Evolutionary conservation across 106 monocot species (phyloP), one percentile per base, ranked within the genome.

Genomic region (Phalaenopsis aphrodite): DNA sequence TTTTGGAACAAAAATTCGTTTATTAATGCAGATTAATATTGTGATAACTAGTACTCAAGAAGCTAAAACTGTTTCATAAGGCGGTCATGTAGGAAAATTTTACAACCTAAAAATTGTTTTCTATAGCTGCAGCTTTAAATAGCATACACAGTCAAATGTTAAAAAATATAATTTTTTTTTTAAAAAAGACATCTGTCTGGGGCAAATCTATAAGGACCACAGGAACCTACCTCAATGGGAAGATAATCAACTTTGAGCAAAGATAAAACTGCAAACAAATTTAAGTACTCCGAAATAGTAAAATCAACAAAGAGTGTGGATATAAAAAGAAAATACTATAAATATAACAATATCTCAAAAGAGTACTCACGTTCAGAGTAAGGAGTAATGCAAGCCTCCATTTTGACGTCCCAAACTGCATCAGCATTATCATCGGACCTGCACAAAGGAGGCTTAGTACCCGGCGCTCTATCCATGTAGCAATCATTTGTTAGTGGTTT

Each of bases 401-500:
- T 88, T 41, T 81, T 58, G 15, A 91, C 88, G 82, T 84, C 88
- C 88, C 88, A 91, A 41, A 86, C 88, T 7, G 85, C 78, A 85
- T 91, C 91, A 21, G 91, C 86, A 81, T 91, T 88, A 76, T 81
- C 88, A 82, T 83, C 85, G 79, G 86, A 66, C 72, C 65, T 80
- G 71, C 91, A 91, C 37, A 91, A 55, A 56, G 84, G 88, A 66
- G 91, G 88, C 61, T 81, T 68, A 18, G 85, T 82, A 5, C 91
- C 91, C 17, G 88, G 87, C 5, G 48, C 72, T 72, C 91, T 84
- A 42, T 87, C 81, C 81, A 83, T 73, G 79, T 91, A 91, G 71
- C 91, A 91, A 14, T 86, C 88, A 88, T 91, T 91, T 52, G 91
- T 91, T 72, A 85, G 68, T 56, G 91, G 88, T 79, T 91, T 91